Evolutionary conservation across 1,284 basidiomycete species (phyloP).

Genomic region (Violaceomyces palustris): DNA sequence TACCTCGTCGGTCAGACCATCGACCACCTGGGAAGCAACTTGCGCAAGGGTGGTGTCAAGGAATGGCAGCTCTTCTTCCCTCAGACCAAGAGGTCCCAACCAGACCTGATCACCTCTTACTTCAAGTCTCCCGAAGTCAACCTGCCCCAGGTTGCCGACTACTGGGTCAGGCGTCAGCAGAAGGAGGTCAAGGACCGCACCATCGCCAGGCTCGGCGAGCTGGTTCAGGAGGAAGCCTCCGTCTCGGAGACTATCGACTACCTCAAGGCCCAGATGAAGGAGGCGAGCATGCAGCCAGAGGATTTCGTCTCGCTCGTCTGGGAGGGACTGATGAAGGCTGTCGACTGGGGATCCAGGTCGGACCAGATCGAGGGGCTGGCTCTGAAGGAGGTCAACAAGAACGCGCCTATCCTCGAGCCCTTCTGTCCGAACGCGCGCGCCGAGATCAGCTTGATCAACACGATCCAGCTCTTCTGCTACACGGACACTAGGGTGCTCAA

Average conservation of each 20-base stretch:
- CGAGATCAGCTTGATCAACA: conserved; percentile 63
- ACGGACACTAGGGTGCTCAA: conserved; percentile 90
- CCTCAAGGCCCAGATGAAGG: conserved; percentile 13
- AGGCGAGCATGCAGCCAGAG: conserved; percentile 5
- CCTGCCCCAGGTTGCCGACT: conserved; percentile 67
- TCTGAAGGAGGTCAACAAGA: conserved; percentile 78
- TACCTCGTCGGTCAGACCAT: conserved; percentile 75
- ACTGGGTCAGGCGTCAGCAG: conserved; percentile 27
- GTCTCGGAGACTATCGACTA: conserved; percentile 17
- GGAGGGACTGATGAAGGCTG: conserved; percentile 76
- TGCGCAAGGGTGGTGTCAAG: conserved; percentile 78
- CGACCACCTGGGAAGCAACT: conserved; percentile 55
- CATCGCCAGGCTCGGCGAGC: conserved; percentile 62
- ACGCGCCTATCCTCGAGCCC: conserved; percentile 75
- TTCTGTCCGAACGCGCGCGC: conserved; percentile 82
- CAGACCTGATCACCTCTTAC: conserved; percentile 69
- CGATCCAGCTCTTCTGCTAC: conserved; percentile 76
- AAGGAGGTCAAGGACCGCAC: conserved; percentile 55
- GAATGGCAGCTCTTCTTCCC: conserved; percentile 86
- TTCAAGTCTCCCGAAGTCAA: conserved; percentile 67
- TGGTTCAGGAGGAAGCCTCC: conserved; percentile 54
- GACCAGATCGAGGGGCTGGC: conserved; percentile 84
- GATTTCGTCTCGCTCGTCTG: conserved; percentile 85
- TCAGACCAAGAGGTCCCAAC: conserved; percentile 64
- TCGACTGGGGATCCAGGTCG: conserved; percentile 80